Evolutionary conservation across 768 basidiomycete genomes (phyloP).

Genomic region (Mycena maculata): DNA sequence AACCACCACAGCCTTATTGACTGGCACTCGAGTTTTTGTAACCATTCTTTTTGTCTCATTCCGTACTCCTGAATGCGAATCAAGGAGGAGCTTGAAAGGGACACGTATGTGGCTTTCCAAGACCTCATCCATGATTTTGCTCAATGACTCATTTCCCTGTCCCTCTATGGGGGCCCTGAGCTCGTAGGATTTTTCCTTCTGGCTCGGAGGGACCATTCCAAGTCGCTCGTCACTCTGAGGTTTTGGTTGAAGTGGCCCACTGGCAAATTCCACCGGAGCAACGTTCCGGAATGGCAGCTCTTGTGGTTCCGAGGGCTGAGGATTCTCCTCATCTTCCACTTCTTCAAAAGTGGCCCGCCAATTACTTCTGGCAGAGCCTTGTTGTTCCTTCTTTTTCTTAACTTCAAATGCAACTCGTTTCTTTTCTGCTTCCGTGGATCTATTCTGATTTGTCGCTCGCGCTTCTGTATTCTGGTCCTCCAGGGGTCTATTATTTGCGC

Average conservation of each 20-base stretch:
- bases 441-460: background rate
- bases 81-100: background rate
- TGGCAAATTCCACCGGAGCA: background rate
- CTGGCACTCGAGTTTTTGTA: background rate
- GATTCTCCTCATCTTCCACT: background rate
- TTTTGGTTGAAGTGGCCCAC: background rate
- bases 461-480: background rate
- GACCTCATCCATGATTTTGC: background rate
- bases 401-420: background rate
- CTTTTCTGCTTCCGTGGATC: background rate
- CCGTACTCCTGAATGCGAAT: background rate
- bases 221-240: background rate
- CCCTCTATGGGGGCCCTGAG: background rate
- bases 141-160: background rate
- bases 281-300: slow-evolving; percentile 1
- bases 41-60: background rate
- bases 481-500: background rate
- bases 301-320: too few species aligned
- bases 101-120: background rate
- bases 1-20: background rate
- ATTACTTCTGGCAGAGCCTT: background rate
- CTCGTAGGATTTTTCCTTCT: background rate
- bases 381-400: background rate
- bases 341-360: background rate
- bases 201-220: too few species aligned